Percentiles rank a stretch among this genome's conserved stretches.
phyloP scores from a whole-genome alignment of 371 early-diverging fungal species.

The Zancudomyces culisetae region DNA sequence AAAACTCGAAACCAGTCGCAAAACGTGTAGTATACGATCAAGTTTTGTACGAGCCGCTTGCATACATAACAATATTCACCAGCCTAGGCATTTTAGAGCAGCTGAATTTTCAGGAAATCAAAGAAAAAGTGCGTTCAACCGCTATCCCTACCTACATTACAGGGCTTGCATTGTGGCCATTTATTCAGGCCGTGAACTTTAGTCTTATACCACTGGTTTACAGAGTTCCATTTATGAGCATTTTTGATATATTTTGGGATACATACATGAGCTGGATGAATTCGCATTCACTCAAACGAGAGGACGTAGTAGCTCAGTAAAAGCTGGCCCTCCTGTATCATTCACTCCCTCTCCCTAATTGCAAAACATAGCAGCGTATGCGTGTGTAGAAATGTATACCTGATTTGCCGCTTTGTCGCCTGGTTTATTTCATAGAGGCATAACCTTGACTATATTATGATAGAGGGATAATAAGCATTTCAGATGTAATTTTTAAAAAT shows the following conservation, averaged over 20 bases:
- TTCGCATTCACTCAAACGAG: constrained; percentile 11
- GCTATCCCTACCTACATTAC: constrained; percentile 31
- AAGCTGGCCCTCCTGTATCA: no score
- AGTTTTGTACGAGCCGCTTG: constrained; percentile 16
- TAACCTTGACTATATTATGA: no score
- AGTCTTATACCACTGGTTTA: constrained; percentile 52
- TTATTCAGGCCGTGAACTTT: constrained; percentile 64
- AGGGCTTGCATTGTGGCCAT: constrained; percentile 55
- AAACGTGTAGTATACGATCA: constrained; percentile 19
- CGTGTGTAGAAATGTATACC: background rate
- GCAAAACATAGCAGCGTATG: background rate
- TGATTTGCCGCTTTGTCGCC: background rate
- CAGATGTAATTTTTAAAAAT: no score
- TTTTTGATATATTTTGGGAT: constrained; percentile 60
- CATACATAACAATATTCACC: constrained; percentile 15
- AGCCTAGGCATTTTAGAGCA: constrained; percentile 23
- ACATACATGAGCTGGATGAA: constrained; percentile 57
- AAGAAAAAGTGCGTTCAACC: constrained; percentile 7
- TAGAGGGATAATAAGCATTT: no score
- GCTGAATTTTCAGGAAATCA: constrained; percentile 9
- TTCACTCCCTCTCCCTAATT: background rate
- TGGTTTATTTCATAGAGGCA: no score
- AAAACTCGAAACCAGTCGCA: constrained; percentile 13
- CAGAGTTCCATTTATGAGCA: constrained; percentile 54
- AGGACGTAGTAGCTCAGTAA: no score